Evolutionary conservation across 2,329 filamentous ascomycete species (phyloP).

Genomic region (Alternaria burnsii): DNA sequence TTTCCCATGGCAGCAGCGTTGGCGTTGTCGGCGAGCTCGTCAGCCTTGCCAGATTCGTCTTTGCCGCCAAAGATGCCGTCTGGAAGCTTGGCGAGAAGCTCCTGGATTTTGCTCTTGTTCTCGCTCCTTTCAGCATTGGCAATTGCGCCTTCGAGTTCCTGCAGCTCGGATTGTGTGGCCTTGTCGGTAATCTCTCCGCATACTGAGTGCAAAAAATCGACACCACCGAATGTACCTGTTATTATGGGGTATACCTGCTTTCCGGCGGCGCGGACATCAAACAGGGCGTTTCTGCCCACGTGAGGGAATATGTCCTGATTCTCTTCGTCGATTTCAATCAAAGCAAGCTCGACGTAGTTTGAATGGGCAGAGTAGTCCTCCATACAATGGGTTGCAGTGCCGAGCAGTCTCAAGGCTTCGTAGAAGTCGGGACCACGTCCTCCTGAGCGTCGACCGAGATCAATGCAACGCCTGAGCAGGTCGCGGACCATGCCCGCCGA

Average conservation of each 20-base stretch:
- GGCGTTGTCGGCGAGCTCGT: conserved; percentile 81
- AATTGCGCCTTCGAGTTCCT: conserved; percentile 86
- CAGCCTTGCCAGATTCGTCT: conserved; percentile 76
- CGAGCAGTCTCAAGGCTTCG: conserved; percentile 85
- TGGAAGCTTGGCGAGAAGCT: conserved; percentile 83
- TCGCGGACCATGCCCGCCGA: conserved; percentile 79
- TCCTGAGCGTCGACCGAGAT: conserved; percentile 80
- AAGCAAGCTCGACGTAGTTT: conserved; percentile 87
- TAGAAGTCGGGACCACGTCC: conserved; percentile 79
- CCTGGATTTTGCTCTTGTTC: conserved; percentile 78
- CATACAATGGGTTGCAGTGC: conserved; percentile 87
- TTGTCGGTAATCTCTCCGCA: conserved; percentile 84
- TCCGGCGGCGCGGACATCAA: conserved; percentile 73
- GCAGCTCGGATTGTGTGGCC: conserved; percentile 87
- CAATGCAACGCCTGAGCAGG: conserved; percentile 76
- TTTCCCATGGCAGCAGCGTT: conserved; percentile 78
- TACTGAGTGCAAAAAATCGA: conserved; percentile 92
- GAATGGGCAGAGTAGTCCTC: conserved; percentile 92
- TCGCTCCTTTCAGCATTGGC: conserved; percentile 67
- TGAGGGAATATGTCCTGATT: conserved; percentile 78
- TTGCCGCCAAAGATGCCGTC: conserved; percentile 79
- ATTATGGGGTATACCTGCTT: conserved; percentile 79
- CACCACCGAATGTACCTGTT: conserved; percentile 92
- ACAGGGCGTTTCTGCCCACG: conserved; percentile 76
- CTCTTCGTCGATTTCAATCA: conserved; percentile 84